Evolutionary conservation across 495 filamentous ascomycete species (phyloP).

Genomic region (Penicillium subrubescens): DNA sequence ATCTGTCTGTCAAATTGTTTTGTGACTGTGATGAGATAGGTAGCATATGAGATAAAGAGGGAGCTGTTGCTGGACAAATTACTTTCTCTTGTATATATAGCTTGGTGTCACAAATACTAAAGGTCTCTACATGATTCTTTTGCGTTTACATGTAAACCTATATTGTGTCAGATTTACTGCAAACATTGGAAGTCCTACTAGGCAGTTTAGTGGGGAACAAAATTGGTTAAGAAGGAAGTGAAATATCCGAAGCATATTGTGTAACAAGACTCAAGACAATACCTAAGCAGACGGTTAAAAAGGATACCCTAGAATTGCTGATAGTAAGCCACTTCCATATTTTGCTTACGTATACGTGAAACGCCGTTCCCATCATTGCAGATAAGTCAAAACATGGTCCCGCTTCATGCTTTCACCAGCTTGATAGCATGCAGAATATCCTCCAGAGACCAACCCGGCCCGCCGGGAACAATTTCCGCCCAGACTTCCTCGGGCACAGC

Average conservation of each 20-base stretch:
- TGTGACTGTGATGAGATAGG: neutral
- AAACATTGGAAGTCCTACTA: too few species aligned
- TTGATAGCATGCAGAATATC: slow-evolving; percentile 67
- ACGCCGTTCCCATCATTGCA: neutral
- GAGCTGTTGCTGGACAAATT: neutral
- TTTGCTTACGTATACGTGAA: neutral
- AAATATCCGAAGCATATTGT: neutral
- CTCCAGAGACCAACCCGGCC: slow-evolving; percentile 60
- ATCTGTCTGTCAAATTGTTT: neutral
- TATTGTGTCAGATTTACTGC: too few species aligned
- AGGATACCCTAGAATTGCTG: neutral
- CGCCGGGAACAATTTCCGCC: slow-evolving; percentile 68
- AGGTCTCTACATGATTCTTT: neutral
- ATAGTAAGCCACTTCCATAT: neutral
- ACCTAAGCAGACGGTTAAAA: neutral
- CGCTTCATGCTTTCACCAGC: slow-evolving; percentile 36
- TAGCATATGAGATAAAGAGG: neutral
- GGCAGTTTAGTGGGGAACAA: neutral
- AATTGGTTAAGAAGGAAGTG: neutral
- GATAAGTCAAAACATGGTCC: neutral
- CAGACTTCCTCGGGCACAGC: slow-evolving; percentile 66
- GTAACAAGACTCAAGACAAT: neutral
- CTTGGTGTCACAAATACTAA: neutral
- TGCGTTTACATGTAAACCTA: neutral
- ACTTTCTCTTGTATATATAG: slow-evolving; percentile 6